A percentile compares a stretch with the other conserved stretches of the same genome.
These are phyloP conservation scores for Rhizopogon vesiculosus DNA, from an alignment of 768 basidiomycete species.

Conservation along the genomic window DNA sequence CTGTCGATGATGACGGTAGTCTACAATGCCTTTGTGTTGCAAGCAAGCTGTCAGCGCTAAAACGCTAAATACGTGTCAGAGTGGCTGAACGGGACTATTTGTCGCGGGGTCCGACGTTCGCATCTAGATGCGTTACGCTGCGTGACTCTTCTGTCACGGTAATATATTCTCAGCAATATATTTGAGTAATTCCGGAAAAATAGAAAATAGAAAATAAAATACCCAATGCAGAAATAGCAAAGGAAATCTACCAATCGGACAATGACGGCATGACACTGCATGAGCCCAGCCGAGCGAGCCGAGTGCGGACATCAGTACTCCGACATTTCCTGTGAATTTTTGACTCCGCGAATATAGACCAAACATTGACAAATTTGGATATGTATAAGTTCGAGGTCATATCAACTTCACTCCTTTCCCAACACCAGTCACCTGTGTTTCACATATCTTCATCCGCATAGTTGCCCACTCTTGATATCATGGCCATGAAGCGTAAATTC, in stretches of 20 bases:
- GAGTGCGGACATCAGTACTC: slow-evolving; percentile 16
- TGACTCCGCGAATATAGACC: slow-evolving; percentile 17
- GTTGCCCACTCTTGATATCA: slow-evolving; percentile 23
- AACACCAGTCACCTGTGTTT: slow-evolving; percentile 12
- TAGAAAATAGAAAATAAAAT: not conserved
- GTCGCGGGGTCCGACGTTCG: not conserved
- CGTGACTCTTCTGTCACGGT: not conserved
- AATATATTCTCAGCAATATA: not conserved
- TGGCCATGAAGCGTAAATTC: slow-evolving; percentile 78
- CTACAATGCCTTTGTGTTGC: not conserved
- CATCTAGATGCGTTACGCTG: not conserved
- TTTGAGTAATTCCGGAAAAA: not conserved
- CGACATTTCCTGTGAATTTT: slow-evolving; percentile 4
- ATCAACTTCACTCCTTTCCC: slow-evolving; percentile 16
- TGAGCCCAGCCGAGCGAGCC: slow-evolving; percentile 5
- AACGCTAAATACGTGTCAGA: not conserved
- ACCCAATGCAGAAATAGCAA: slow-evolving; percentile 2
- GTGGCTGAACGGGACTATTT: not conserved
- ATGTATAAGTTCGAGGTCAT: slow-evolving; percentile 27
- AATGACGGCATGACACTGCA: slow-evolving; percentile 10
- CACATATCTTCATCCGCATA: slow-evolving; percentile 4
- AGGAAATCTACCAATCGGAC: slow-evolving; percentile 22
- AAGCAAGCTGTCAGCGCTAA: not conserved
- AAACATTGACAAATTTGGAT: slow-evolving; percentile 23
- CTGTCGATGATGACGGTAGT: not conserved